Percentiles rank a stretch among this genome's conserved stretches.
phyloP scores from a whole-genome alignment of 306 rosid species.

The Inga laurina region DNA sequence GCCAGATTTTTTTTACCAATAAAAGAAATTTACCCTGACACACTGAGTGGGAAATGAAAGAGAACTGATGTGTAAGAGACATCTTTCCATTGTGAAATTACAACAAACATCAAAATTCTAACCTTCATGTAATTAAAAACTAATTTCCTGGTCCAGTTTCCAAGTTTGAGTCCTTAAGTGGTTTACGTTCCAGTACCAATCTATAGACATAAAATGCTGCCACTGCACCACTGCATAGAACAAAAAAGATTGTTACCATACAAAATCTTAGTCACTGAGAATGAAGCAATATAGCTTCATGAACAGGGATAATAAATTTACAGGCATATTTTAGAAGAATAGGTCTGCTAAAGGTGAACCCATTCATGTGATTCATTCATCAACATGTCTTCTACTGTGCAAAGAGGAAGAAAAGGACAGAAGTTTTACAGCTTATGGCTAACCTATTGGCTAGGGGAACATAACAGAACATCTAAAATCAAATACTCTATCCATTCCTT shows the following conservation, averaged over 20 bases:
- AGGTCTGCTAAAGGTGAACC: background rate
- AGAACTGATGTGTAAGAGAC: background rate
- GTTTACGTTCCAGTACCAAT: slow-evolving; percentile 49
- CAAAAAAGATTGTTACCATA: slow-evolving; percentile 28
- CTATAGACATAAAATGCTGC: slow-evolving; percentile 69
- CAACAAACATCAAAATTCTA: slow-evolving; percentile 25
- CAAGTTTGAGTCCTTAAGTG: slow-evolving; percentile 43
- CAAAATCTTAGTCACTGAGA: slow-evolving; percentile 7
- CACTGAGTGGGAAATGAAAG: slow-evolving; percentile 17
- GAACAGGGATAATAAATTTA: background rate
- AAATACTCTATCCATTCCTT: background rate
- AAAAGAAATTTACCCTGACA: background rate
- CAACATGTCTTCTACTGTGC: background rate
- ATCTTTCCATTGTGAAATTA: background rate
- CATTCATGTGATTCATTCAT: background rate
- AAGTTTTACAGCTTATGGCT: background rate
- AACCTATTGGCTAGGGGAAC: background rate
- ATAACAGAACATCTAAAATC: background rate
- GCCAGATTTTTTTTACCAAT: background rate
- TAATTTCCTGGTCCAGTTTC: slow-evolving; percentile 50
- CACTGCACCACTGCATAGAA: slow-evolving; percentile 69
- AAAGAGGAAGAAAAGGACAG: background rate
- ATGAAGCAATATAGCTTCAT: background rate
- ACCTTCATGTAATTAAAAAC: slow-evolving; percentile 44
- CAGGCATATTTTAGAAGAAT: background rate